Percentiles rank a stretch among this genome's conserved stretches.
phyloP scores from a whole-genome alignment of 108 stramenopile species.

The Bacterosira constricta region DNA sequence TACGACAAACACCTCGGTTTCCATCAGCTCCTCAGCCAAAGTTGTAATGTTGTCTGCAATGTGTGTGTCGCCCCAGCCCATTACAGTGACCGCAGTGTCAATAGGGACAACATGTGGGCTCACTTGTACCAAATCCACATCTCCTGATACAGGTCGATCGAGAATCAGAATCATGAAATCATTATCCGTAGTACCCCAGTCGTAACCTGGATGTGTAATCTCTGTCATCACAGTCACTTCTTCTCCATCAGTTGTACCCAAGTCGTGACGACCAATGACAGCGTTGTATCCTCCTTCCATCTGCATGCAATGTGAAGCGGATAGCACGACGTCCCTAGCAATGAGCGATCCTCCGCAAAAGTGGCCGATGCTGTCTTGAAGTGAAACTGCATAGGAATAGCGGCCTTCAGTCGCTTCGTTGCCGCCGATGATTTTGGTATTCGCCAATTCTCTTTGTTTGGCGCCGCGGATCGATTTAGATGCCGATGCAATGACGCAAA shows the following conservation, averaged over 20 bases:
- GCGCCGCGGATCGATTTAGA: no score
- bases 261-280: slow-evolving; percentile 1
- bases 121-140: slow-evolving; percentile 6
- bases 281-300: background rate
- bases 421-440: slow-evolving; percentile 51
- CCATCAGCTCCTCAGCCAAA: background rate
- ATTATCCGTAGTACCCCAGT: background rate
- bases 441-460: no score
- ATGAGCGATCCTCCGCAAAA: slow-evolving; percentile 30
- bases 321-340: slow-evolving; percentile 16
- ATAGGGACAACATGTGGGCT: background rate
- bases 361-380: slow-evolving; percentile 2
- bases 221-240: slow-evolving; percentile 6
- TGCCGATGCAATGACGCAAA: no score
- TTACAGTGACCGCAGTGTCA: background rate
- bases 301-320: slow-evolving; percentile 40
- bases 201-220: background rate
- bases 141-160: background rate
- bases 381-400: slow-evolving; percentile 26
- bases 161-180: slow-evolving; percentile 25
- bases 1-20: slow-evolving; percentile 16
- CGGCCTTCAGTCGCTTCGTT: slow-evolving; percentile 16
- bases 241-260: slow-evolving; percentile 6
- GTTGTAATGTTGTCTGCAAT: background rate
- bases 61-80: slow-evolving; percentile 13